These are phyloP conservation scores for Euphorbia lathyris DNA, from an alignment of 345 rosid species.

Conservation along the genomic window DNA sequence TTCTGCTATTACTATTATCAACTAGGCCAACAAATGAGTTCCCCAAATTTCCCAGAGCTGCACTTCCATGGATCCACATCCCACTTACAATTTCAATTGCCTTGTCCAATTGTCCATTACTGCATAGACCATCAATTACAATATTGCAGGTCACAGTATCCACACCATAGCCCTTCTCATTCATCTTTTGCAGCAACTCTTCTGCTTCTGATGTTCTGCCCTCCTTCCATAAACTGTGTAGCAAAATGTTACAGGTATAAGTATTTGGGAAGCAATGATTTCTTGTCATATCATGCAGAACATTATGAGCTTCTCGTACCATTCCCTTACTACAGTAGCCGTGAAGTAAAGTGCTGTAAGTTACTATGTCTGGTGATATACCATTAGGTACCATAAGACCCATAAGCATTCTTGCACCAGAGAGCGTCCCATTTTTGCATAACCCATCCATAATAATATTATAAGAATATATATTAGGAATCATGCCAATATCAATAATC, in stretches of 20 bases:
- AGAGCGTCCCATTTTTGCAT: slow-evolving; percentile 81
- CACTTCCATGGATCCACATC: slow-evolving; percentile 86
- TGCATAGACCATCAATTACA: slow-evolving; percentile 80
- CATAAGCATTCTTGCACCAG: slow-evolving; percentile 61
- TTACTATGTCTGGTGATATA: slow-evolving; percentile 67
- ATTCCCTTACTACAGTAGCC: slow-evolving; percentile 72
- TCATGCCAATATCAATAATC: slow-evolving; percentile 54
- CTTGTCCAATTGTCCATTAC: slow-evolving; percentile 69
- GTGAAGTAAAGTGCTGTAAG: slow-evolving; percentile 67
- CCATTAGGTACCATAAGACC: slow-evolving; percentile 55
- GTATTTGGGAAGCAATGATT: slow-evolving; percentile 63
- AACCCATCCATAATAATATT: slow-evolving; percentile 77
- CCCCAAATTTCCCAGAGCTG: slow-evolving; percentile 85
- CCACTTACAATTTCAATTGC: slow-evolving; percentile 75
- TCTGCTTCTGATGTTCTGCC: slow-evolving; percentile 78
- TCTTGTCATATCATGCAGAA: slow-evolving; percentile 73
- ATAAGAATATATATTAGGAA: slow-evolving; percentile 67
- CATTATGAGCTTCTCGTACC: slow-evolving; percentile 50
- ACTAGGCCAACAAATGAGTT: slow-evolving; percentile 70
- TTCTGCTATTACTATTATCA: slow-evolving; percentile 52
- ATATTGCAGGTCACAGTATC: slow-evolving; percentile 92
- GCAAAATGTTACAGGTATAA: slow-evolving; percentile 78
- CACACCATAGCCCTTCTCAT: slow-evolving; percentile 66
- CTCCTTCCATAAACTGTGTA: slow-evolving; percentile 77
- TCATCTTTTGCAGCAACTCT: slow-evolving; percentile 77